phyloP scores from a whole-genome alignment of 2,329 filamentous ascomycete genomes.

The Phaeoacremonium minimum region DNA sequence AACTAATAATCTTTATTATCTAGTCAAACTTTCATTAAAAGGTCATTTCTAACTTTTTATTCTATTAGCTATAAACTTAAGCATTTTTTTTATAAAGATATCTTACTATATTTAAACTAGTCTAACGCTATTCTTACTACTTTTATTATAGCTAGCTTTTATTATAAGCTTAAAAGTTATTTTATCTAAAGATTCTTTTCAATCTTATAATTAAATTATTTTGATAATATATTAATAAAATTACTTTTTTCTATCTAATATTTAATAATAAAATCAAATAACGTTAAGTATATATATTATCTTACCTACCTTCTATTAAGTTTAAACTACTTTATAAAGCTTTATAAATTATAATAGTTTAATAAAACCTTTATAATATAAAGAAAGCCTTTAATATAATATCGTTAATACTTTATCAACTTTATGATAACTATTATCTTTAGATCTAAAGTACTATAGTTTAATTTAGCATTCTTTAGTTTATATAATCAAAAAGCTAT shows the following conservation, averaged over 20 bases:
- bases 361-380: conserved; percentile 10
- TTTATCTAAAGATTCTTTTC: not conserved
- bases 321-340: conserved; percentile 6
- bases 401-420: conserved; percentile 8
- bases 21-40: not conserved
- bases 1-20: not conserved
- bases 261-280: conserved; percentile 9
- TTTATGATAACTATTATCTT: conserved; percentile 12
- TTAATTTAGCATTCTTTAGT: conserved; percentile 7
- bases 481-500: conserved; percentile 11
- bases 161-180: not conserved
- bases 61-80: too few relatives aligned
- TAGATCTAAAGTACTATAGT: conserved; percentile 14
- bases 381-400: conserved; percentile 10
- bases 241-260: conserved; percentile 8
- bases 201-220: conserved; percentile 4
- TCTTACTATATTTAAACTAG: not conserved
- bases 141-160: not conserved
- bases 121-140: not conserved
- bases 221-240: conserved; percentile 3
- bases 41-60: not conserved
- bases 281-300: conserved; percentile 2
- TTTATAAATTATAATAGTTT: conserved; percentile 10
- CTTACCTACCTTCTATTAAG: not conserved
- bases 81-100: not conserved